Percentiles rank a stretch among this genome's conserved stretches.
Evolutionary conservation across 2,329 filamentous ascomycete species (phyloP).

Genomic region (Parastagonospora avenae): DNA sequence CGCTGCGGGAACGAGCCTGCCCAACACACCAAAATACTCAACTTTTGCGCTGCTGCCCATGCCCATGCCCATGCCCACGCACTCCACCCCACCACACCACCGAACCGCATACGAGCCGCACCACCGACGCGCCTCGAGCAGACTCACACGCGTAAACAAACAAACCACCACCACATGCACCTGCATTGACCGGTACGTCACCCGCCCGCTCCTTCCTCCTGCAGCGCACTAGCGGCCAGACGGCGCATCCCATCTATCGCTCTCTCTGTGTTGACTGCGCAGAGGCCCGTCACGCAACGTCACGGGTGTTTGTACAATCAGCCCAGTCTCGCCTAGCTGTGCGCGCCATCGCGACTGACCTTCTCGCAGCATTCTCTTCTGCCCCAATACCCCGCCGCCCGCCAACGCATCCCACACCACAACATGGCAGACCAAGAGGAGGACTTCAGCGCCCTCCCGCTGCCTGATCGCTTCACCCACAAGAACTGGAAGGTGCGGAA

Average conservation of each 20-base stretch:
- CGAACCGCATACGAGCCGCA: neutral
- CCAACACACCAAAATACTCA: slow-evolving; percentile 4
- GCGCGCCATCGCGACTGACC: slow-evolving; percentile 4
- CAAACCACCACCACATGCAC: neutral
- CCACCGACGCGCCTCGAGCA: neutral
- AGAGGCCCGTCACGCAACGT: neutral
- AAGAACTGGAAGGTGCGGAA: slow-evolving; percentile 99
- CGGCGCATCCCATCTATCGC: neutral
- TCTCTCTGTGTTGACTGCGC: neutral
- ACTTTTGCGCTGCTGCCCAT: slow-evolving; percentile 1
- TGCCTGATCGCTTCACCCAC: slow-evolving; percentile 81
- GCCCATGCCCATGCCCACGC: neutral
- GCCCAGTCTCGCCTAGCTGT: neutral
- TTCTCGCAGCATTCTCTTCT: neutral
- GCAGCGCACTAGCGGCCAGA: slow-evolving; percentile 3
- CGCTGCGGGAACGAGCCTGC: slow-evolving; percentile 6
- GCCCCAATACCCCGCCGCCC: slow-evolving; percentile 5
- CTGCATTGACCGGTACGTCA: slow-evolving; percentile 4
- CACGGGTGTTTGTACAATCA: neutral
- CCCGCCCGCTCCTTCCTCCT: neutral
- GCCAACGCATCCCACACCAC: slow-evolving; percentile 13
- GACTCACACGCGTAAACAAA: slow-evolving; percentile 1
- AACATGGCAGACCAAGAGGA: slow-evolving; percentile 82
- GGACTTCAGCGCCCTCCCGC: slow-evolving; percentile 76
- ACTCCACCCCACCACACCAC: slow-evolving; percentile 1